Evolutionary conservation across 2,329 filamentous ascomycete species (phyloP), one percentile per base, ranked within the genome.

Genomic region (Westerdykella sp.): DNA sequence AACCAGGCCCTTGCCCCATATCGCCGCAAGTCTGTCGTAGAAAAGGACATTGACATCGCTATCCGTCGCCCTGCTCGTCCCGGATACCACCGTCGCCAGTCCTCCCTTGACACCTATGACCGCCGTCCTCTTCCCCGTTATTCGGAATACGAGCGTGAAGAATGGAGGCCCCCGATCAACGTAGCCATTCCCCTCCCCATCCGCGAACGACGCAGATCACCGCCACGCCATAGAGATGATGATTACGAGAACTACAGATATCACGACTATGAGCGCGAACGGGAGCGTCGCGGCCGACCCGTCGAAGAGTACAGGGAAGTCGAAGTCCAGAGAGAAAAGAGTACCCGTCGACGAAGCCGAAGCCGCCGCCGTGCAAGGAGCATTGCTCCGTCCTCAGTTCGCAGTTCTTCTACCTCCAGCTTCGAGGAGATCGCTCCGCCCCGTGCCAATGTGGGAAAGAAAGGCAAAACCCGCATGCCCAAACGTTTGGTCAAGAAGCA

Each of bases 51-150:
- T 40, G 74, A 75, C 22, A 67, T 75, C 4, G 75, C 78, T 9
- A 77, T 76, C 2, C 69, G 73, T 42, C 69, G 73, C 35, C 70
- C 72, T 37, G 74, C 76, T 28, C 77, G 85, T 37, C 89, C 88
- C 2, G 74, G 75, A 23, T 75, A 90, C 50, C 60, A 93, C 40
- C 80, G 90, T 45, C 80, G 90, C 35, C 89, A 95, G 65, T 95
- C 88, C 12, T 95, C 88, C 41, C 75, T 95, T 32, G 90, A 95
- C 65, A 95, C 86, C 0, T 95, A 88, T 61, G 90, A 96, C 67
- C 82, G 89, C 39, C 81, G 81, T 22, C 84, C 86, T 1, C 55
- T 74, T 42, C 73, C 75, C 25, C 74, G 77, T 36, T 75, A 76
- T 47, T 73, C 73, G 42, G 75, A 83, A 31, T 67, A 75, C 15